Base-by-base conservation (phyloP, 768 basidiomycete genomes). In the Coprinellus aureogranulatus region DNA sequence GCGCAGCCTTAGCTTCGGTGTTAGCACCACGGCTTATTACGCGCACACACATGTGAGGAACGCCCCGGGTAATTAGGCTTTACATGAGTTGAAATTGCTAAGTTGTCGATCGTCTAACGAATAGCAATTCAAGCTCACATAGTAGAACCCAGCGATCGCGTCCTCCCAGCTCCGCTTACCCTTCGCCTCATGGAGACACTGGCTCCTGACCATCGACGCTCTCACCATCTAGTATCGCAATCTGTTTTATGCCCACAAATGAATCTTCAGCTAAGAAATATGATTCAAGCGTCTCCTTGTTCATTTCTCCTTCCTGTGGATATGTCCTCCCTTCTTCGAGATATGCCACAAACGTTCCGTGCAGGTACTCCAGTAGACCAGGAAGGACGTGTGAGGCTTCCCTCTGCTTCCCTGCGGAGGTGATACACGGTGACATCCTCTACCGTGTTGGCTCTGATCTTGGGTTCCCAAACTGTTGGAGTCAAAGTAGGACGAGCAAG, bases 31-130 rank as follows among this genome's bases (percentile, higher is more conserved):
- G 34, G 6, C 34, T 14, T 14, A 34, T 34, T 34, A 18, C 25
- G 31, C 11, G n/a, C 4, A 83, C 90, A 76, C 66, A 90, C 93
- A 80, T 94, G 93, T 41, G 90, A 92, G 9, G 90, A 92, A 59
- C 92, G 79, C 40, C 92, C 92, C 6, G 92, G 94, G 72, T 94
- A 95, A 66, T 94, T 94, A 34, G 89, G 90, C 71, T 92, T 92
- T 51, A 91, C 78, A 87, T 74, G 53, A 16, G 34, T 16, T 44
- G 51, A 27, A 55, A 39, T 30, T 54, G 40, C 46, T 42, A 40
- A 60, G 44, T 53, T 57, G 61, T 48, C 27, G 44, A 25, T 44
- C 40, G 47, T 16, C 31, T 34, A 30, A 25, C 3, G 48, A 16
- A 16, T 46, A 55, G 26, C 28, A 18, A 28, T 61, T 64, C 12